phyloP scores from a whole-genome alignment of 352 stramenopile species.

The Blastocystis sp. region DNA sequence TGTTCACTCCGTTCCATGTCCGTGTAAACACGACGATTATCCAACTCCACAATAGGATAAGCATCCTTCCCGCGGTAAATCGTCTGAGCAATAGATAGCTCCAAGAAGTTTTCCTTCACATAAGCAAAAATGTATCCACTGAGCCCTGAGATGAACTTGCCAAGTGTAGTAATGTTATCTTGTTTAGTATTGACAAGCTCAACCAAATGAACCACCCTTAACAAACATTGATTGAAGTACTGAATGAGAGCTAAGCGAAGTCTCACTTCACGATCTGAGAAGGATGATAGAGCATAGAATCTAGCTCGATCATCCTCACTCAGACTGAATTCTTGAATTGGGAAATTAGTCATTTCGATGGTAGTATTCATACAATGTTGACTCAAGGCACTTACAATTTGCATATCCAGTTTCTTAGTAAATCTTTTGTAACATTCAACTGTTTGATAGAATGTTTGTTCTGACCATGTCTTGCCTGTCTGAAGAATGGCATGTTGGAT shows the following conservation, averaged over 20 bases:
- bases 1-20: slow-evolving; percentile 38
- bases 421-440: slow-evolving; percentile 3
- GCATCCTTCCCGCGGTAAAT: slow-evolving; percentile 35
- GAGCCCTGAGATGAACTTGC: not conserved
- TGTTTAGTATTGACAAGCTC: not conserved
- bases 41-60: slow-evolving; percentile 40
- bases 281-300: slow-evolving; percentile 19
- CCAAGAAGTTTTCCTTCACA: slow-evolving; percentile 56
- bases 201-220: slow-evolving; percentile 31
- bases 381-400: not conserved
- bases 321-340: not conserved
- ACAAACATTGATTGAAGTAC: slow-evolving; percentile 30
- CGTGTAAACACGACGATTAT: slow-evolving; percentile 54
- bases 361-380: not conserved
- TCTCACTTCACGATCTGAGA: not conserved
- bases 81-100: slow-evolving; percentile 42
- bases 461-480: not conserved
- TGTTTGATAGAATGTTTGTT: not conserved
- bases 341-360: not conserved
- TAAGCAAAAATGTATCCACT: slow-evolving; percentile 40
- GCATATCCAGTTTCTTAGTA: not conserved
- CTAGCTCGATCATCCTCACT: slow-evolving; percentile 29
- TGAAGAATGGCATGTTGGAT: not conserved
- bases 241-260: slow-evolving; percentile 44
- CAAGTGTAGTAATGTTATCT: not conserved